Evolutionary conservation across 1,139 yeast genomes (phyloP), one percentile per base, ranked within the genome.

Genomic region (Yamadazyma mexicana): DNA sequence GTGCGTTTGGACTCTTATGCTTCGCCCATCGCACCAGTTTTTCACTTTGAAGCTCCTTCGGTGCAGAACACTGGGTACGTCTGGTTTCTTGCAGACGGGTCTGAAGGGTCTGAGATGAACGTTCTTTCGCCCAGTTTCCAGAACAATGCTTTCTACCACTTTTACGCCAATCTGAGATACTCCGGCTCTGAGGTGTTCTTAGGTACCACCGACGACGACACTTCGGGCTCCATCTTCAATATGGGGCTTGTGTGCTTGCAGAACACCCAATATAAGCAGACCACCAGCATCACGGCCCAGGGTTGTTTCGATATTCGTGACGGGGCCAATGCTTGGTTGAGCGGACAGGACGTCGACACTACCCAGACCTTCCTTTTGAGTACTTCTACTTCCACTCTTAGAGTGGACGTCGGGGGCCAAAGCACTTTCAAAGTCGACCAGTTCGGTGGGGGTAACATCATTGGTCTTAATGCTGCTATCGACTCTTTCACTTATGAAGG

Each of bases 21-120:
- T 9, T 41, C 51, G n/a, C 37, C 47, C 16, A 37, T 45, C 14
- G 35, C 51, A 15, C 52, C 62, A 14, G 37, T 30, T 11, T 51
- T 35, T 35, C 11, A 30, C 31, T 9, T 39, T 11, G 17, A 18
- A 4, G 17, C 37, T 24, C 35, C 39, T 4, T 26, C 47, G 11
- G 61, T 64, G 43, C 18, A 18, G 16, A 64, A 63, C 39, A 48
- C 47, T 34, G 67, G 66, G 39, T 45, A 55, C 31, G 44, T 62
- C 40, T 62, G 46, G 42, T 47, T 61, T 12, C 58, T 54, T 29
- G 56, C 56, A 11, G 48, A 46, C 31, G 58, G 61, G 16, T 34
- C 51, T 11, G 49, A 51, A 2, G 30, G 45, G 11, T 52, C 62
- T 0, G 34, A 45, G 14, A 47, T 53, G 43, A 20, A 52, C n/a